Evolutionary conservation across 192 early-diverging fungal genomes (phyloP).

Genomic region (Neocallimastix lanati): DNA sequence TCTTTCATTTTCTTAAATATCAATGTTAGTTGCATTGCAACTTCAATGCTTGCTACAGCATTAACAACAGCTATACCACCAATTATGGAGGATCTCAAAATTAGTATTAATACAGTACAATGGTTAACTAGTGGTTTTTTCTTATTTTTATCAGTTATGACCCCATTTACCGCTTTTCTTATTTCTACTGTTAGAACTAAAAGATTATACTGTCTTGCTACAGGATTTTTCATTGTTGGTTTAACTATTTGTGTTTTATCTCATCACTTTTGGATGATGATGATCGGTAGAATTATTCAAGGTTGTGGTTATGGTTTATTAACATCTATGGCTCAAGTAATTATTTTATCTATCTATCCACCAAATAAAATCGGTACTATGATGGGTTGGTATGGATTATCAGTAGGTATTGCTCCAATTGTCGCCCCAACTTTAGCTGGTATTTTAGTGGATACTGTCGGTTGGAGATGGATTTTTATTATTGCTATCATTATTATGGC

Average conservation of each 20-base stretch:
- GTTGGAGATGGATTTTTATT: background rate
- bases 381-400: background rate
- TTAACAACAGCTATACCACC: background rate
- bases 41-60: background rate
- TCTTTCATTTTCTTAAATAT: background rate
- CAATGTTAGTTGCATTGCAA: background rate
- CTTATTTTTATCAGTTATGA: background rate
- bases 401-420: background rate
- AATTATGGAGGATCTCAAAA: background rate
- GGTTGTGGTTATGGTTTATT: background rate
- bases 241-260: background rate
- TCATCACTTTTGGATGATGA: background rate
- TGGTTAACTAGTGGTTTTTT: background rate
- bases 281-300: background rate
- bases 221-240: background rate
- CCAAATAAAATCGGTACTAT: background rate
- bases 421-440: background rate
- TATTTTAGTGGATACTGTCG: background rate
- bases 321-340: background rate
- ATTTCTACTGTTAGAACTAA: background rate
- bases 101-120: background rate
- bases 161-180: background rate
- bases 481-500: background rate
- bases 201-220: background rate
- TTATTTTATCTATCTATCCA: background rate